Percentiles rank a stretch among this genome's conserved stretches.
Conservation (phyloP, 2,329 filamentous ascomycete genomes). For the Paraphoma chrysanthemicola region DNA sequence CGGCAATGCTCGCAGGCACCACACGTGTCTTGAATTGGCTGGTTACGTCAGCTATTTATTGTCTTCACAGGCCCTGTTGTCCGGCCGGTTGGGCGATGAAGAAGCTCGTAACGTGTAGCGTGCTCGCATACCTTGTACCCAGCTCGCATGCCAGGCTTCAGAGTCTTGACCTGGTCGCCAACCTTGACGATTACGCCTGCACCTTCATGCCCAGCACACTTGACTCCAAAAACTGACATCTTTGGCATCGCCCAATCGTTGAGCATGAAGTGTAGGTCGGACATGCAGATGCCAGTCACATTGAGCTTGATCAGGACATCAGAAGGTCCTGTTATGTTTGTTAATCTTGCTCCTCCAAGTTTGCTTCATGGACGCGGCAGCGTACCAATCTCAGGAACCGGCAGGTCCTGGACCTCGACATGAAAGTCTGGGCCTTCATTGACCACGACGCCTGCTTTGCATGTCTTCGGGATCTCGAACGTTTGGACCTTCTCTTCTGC, state of each 20-base stretch:
- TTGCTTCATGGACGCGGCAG: neutral
- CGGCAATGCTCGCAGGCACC: slow-evolving; percentile 57
- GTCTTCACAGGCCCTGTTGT: too few relatives aligned
- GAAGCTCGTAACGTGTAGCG: too few relatives aligned
- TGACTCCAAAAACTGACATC: slow-evolving; percentile 50
- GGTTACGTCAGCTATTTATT: slow-evolving; percentile 4
- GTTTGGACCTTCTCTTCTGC: slow-evolving; percentile 31
- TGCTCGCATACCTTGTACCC: slow-evolving; percentile 40
- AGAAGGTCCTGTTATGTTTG: slow-evolving; percentile 51
- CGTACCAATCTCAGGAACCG: slow-evolving; percentile 56
- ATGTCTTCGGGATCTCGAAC: slow-evolving; percentile 56
- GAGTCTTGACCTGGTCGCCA: slow-evolving; percentile 60
- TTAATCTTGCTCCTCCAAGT: slow-evolving; percentile 2
- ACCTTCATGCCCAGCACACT: slow-evolving; percentile 63
- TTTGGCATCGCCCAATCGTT: slow-evolving; percentile 57
- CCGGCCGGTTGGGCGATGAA: too few relatives aligned
- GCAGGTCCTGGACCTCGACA: slow-evolving; percentile 56
- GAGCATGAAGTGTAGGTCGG: slow-evolving; percentile 65
- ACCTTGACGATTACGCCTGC: slow-evolving; percentile 65
- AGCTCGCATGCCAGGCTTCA: slow-evolving; percentile 50
- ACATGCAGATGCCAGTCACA: slow-evolving; percentile 64
- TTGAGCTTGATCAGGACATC: slow-evolving; percentile 66
- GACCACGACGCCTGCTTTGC: slow-evolving; percentile 61
- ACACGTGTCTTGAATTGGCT: slow-evolving; percentile 39
- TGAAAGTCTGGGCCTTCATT: slow-evolving; percentile 59